Evolutionary conservation across 2,329 filamentous ascomycete species (phyloP).

Genomic region (Scedosporium aurantiacum): DNA sequence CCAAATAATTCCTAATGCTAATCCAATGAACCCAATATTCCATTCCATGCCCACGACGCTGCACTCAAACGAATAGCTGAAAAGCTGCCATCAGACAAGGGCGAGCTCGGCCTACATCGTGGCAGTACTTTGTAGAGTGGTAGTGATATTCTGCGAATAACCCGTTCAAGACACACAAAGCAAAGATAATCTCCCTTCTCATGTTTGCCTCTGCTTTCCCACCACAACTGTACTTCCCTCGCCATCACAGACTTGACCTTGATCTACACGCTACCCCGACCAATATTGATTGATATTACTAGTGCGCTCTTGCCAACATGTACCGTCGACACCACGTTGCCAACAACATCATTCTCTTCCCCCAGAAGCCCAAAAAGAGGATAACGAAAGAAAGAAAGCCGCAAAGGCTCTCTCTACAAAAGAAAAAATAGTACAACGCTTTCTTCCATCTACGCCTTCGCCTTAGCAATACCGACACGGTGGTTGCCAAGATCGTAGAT

Average conservation of each 20-base stretch:
- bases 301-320: too few relatives aligned
- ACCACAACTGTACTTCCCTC: not conserved
- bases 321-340: too few relatives aligned
- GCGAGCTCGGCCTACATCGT: not conserved
- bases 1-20: too few relatives aligned
- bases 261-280: too few relatives aligned
- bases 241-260: not conserved
- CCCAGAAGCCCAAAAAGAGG: not conserved
- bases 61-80: too few relatives aligned
- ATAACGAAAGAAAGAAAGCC: not conserved
- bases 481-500: constrained; percentile 90
- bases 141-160: not conserved
- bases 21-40: too few relatives aligned
- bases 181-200: not conserved
- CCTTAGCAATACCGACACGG: constrained; percentile 78
- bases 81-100: too few relatives aligned
- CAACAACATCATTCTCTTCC: too few relatives aligned
- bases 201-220: not conserved
- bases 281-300: too few relatives aligned
- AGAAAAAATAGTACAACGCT: not conserved
- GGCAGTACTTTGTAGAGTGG: not conserved
- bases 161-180: not conserved
- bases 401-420: not conserved
- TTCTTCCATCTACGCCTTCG: constrained; percentile 38
- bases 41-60: too few relatives aligned